These are phyloP conservation scores for Microsporum ferrugineum DNA, from an alignment of 2,329 filamentous ascomycete genomes.

Conservation along the genomic window DNA sequence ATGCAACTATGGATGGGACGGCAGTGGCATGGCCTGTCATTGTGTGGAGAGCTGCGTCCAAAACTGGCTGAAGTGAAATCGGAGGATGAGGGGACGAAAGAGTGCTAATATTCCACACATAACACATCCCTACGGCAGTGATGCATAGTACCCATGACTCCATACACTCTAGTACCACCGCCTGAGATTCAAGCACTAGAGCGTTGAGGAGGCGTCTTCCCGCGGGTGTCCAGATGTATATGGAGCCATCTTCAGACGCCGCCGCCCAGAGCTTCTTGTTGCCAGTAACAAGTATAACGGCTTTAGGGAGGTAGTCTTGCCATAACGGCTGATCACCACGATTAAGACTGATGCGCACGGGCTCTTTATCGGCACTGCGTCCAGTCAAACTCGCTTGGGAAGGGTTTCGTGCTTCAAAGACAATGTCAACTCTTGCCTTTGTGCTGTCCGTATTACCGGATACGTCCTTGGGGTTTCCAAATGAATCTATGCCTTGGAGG, in stretches of 20 bases:
- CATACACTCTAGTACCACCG: conserved; percentile 83
- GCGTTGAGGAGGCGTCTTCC: conserved; percentile 77
- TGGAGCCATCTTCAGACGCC: conserved; percentile 80
- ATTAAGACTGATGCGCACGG: conserved; percentile 68
- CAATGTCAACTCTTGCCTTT: conserved; percentile 54
- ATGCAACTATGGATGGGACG: conserved; percentile 77
- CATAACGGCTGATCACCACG: conserved; percentile 73
- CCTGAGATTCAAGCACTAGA: conserved; percentile 78
- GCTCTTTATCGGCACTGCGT: conserved; percentile 58
- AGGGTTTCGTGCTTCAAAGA: conserved; percentile 84
- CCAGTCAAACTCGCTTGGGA: conserved; percentile 48
- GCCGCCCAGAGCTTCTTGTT: conserved; percentile 86
- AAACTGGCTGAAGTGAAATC: conserved; percentile 72
- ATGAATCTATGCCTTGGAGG: conserved; percentile 59
- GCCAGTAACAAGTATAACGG: conserved; percentile 80
- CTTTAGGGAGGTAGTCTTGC: conserved; percentile 84
- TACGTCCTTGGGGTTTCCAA: conserved; percentile 34
- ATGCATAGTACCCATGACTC: conserved; percentile 84
- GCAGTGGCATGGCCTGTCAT: conserved; percentile 67
- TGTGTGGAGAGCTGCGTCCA: conserved; percentile 73
- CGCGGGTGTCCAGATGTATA: conserved; percentile 87
- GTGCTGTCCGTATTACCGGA: conserved; percentile 28
- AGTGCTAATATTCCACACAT: conserved; percentile 85
- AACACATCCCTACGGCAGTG: conserved; percentile 73
- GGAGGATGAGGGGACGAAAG: conserved; percentile 80